These are phyloP conservation scores for Trichothecium roseum DNA, from an alignment of 2,329 filamentous ascomycete genomes.

Conservation along the genomic window DNA sequence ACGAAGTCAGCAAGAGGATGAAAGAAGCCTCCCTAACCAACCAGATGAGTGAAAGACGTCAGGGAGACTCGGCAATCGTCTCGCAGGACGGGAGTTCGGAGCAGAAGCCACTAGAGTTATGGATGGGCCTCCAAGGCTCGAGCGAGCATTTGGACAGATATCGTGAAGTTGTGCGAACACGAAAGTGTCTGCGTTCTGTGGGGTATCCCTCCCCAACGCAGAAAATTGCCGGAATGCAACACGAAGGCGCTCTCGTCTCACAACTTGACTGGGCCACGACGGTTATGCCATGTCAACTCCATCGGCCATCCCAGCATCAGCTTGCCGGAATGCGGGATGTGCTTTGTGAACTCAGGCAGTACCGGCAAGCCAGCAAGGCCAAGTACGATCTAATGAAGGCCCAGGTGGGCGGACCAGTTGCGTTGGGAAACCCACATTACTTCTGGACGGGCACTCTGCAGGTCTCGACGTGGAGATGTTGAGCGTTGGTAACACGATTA, in stretches of 20 bases:
- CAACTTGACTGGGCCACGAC: slow-evolving; percentile 22
- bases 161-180: slow-evolving; percentile 29
- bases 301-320: slow-evolving; percentile 16
- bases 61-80: too few species aligned
- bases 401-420: slow-evolving; percentile 5
- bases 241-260: too few species aligned
- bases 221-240: slow-evolving; percentile 27
- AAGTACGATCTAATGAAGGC: slow-evolving; percentile 12
- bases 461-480: slow-evolving; percentile 13
- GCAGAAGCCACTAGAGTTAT: slow-evolving; percentile 16
- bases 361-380: slow-evolving; percentile 22
- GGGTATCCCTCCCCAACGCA: slow-evolving; percentile 39
- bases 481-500: neutral
- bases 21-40: too few species aligned
- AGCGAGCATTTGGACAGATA: slow-evolving; percentile 32
- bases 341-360: slow-evolving; percentile 27
- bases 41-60: too few species aligned
- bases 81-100: slow-evolving; percentile 12
- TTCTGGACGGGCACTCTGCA: slow-evolving; percentile 31
- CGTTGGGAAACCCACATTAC: slow-evolving; percentile 16
- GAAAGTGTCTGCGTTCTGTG: slow-evolving; percentile 22
- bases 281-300: slow-evolving; percentile 22
- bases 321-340: slow-evolving; percentile 33
- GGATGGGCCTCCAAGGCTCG: slow-evolving; percentile 38
- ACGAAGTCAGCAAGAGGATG: too few species aligned